Conservation (phyloP, 345 rosid species). For the Nasturtium officinale region DNA sequence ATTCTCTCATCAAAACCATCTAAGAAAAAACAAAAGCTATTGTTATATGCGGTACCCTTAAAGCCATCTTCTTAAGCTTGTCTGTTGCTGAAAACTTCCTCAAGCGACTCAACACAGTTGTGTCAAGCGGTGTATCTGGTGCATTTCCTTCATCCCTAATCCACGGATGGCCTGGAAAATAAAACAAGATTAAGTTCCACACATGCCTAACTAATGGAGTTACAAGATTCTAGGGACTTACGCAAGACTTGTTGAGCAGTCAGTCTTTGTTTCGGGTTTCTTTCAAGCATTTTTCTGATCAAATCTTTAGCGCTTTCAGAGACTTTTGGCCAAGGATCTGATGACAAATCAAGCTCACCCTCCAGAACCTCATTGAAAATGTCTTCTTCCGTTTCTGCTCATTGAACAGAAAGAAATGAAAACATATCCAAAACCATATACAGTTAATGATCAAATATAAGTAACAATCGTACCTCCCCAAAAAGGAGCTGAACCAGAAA, state of each 20-base stretch:
- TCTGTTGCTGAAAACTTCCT: conserved; percentile 86
- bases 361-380: conserved; percentile 77
- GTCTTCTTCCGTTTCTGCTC: conserved; percentile 72
- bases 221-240: conserved; percentile 44
- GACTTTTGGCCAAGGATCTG: conserved; percentile 89
- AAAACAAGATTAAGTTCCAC: conserved; percentile 7
- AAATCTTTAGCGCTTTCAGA: conserved; percentile 85
- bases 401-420: not conserved
- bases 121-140: conserved; percentile 83
- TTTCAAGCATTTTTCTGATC: conserved; percentile 70
- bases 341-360: conserved; percentile 74
- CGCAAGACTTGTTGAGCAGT: conserved; percentile 79
- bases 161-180: conserved; percentile 84
- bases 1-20: conserved; percentile 16
- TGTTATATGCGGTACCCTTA: conserved; percentile 47
- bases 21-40: not conserved
- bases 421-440: not conserved
- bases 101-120: conserved; percentile 66
- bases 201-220: not conserved
- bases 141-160: conserved; percentile 71
- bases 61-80: conserved; percentile 84
- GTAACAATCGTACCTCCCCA: conserved; percentile 72
- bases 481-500: conserved; percentile 89
- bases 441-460: not conserved
- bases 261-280: conserved; percentile 65